Evolutionary conservation across 2,329 filamentous ascomycete genomes (phyloP).

Genomic region (Exophiala oligosperma): DNA sequence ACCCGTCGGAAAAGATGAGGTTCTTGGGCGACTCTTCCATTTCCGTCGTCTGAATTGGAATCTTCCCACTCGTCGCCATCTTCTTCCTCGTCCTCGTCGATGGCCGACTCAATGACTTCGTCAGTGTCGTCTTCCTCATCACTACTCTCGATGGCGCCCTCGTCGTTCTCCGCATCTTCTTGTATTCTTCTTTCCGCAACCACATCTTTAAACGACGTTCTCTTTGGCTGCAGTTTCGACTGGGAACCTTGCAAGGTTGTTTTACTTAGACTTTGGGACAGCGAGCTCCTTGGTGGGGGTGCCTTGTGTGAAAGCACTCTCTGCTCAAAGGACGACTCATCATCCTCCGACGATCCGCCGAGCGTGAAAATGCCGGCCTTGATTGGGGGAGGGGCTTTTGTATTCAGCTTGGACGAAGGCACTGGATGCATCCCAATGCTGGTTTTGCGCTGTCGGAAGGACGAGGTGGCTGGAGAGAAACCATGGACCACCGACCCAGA

Average conservation of each 20-base stretch:
- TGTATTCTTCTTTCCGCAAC: conserved; percentile 67
- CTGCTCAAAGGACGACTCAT: conserved; percentile 72
- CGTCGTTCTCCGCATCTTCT: conserved; percentile 54
- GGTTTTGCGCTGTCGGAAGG: conserved; percentile 57
- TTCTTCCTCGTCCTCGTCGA: conserved; percentile 68
- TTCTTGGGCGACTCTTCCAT: conserved; percentile 77
- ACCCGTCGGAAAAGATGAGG: conserved; percentile 84
- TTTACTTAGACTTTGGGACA: conserved; percentile 49
- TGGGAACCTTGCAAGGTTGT: conserved; percentile 36
- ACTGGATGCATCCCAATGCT: conserved; percentile 4
- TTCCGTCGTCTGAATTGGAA: conserved; percentile 77
- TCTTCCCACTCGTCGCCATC: conserved; percentile 58
- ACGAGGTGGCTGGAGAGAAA: conserved; percentile 74
- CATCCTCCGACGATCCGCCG: conserved; percentile 83
- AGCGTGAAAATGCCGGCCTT: conserved; percentile 69
- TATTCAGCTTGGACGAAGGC: conserved; percentile 12
- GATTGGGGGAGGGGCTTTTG: conserved; percentile 13
- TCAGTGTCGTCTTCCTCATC: conserved; percentile 60
- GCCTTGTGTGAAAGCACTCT: conserved; percentile 52
- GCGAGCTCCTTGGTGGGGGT: conserved; percentile 35
- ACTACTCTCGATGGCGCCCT: conserved; percentile 61
- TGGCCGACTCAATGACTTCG: conserved; percentile 79
- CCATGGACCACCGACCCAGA: conserved; percentile 76
- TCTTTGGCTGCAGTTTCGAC: conserved; percentile 60
- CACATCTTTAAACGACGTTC: conserved; percentile 77